These are phyloP conservation scores for Mycena sanguinolenta DNA, from an alignment of 768 basidiomycete species.

Conservation along the genomic window DNA sequence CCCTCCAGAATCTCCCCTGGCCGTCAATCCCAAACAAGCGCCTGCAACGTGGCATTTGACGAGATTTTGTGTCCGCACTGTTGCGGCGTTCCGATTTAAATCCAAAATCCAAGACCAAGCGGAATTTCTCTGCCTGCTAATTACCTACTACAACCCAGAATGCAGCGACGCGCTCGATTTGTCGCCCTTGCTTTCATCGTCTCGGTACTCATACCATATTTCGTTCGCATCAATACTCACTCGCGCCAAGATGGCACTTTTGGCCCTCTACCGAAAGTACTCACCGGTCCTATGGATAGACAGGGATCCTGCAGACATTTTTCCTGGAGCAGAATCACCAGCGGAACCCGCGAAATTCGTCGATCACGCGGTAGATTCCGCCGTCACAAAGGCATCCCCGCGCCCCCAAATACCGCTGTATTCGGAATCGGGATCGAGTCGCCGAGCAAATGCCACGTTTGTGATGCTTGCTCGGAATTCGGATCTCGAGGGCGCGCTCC, in stretches of 20 bases:
- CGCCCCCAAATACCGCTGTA: neutral
- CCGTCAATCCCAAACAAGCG: too few species aligned
- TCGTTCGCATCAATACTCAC: neutral
- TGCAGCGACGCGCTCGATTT: slow-evolving; percentile 20
- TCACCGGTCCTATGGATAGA: slow-evolving; percentile 2
- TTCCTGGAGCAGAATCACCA: neutral
- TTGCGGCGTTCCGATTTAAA: too few species aligned
- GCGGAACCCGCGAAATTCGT: too few species aligned
- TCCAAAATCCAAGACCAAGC: too few species aligned
- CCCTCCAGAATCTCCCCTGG: too few species aligned
- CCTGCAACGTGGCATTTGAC: too few species aligned
- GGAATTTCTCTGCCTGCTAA: too few species aligned
- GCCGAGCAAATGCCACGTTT: slow-evolving; percentile 70
- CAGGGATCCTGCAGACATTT: neutral
- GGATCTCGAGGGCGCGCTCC: slow-evolving; percentile 59
- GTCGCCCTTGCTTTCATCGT: neutral
- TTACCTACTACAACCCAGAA: neutral
- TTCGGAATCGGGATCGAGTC: neutral
- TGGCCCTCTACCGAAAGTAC: slow-evolving; percentile 15
- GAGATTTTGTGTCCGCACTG: too few species aligned
- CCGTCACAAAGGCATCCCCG: neutral
- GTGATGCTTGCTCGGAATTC: slow-evolving; percentile 66
- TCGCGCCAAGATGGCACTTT: neutral
- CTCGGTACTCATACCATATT: neutral
- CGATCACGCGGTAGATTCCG: too few species aligned